These are phyloP conservation scores for Epichloe gansuensis DNA, from an alignment of 2,329 filamentous ascomycete species.

Conservation along the genomic window DNA sequence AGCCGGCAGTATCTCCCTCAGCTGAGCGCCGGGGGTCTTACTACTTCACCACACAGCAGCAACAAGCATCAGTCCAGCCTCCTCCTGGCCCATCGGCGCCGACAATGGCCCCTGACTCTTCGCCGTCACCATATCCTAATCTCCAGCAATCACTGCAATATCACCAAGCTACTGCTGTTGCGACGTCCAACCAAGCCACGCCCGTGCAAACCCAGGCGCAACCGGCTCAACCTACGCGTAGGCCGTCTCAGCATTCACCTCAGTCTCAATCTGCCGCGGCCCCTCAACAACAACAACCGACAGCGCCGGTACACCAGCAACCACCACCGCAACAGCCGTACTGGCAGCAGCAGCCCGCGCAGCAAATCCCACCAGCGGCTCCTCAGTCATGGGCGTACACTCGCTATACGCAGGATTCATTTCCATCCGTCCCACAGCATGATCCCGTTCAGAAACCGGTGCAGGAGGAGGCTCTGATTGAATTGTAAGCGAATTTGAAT, in stretches of 20 bases:
- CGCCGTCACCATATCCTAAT: slow-evolving; percentile 39
- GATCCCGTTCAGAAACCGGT: slow-evolving; percentile 32
- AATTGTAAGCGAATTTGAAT: slow-evolving; percentile 37
- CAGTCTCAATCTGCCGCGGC: slow-evolving; percentile 17
- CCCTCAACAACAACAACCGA: slow-evolving; percentile 4
- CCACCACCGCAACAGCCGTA: slow-evolving; percentile 18
- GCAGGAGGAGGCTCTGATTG: slow-evolving; percentile 69
- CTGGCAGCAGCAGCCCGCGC: slow-evolving; percentile 21
- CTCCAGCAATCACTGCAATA: slow-evolving; percentile 35
- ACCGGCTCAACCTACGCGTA: slow-evolving; percentile 9
- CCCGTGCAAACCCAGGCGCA: slow-evolving; percentile 17
- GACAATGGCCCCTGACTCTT: slow-evolving; percentile 27
- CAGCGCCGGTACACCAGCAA: slow-evolving; percentile 15
- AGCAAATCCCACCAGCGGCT: slow-evolving; percentile 18
- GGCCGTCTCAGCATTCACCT: slow-evolving; percentile 15
- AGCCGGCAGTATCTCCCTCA: slow-evolving; percentile 15
- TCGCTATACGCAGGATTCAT: slow-evolving; percentile 45
- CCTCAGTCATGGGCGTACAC: slow-evolving; percentile 32
- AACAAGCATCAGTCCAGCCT: slow-evolving; percentile 11
- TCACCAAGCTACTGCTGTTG: slow-evolving; percentile 30
- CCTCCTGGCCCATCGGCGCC: slow-evolving; percentile 25
- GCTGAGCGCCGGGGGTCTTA: slow-evolving; percentile 43
- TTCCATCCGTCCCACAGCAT: slow-evolving; percentile 46
- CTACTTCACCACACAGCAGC: slow-evolving; percentile 38
- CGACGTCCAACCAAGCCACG: slow-evolving; percentile 19